These are phyloP conservation scores for Ophiostoma fasciatum DNA, from an alignment of 2,329 filamentous ascomycete genomes.

Conservation along the genomic window DNA sequence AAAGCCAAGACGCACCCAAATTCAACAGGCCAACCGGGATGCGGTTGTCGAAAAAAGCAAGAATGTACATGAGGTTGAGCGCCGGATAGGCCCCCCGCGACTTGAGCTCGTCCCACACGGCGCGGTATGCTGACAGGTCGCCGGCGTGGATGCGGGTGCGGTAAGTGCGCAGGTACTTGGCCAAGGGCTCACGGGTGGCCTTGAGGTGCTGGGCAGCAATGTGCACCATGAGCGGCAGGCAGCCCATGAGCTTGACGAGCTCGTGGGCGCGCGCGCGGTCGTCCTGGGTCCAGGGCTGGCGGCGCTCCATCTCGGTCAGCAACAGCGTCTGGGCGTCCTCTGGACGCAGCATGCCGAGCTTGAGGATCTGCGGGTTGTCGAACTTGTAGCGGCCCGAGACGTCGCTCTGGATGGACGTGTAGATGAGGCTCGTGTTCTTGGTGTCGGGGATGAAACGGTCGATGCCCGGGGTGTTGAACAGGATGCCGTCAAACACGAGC, in stretches of 20 bases:
- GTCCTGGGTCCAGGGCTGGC: conserved; percentile 34
- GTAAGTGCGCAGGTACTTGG: conserved; percentile 44
- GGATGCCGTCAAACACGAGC: conserved; percentile 51
- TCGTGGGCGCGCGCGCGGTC: conserved; percentile 44
- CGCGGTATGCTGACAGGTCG: conserved; percentile 30
- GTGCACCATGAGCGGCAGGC: conserved; percentile 53
- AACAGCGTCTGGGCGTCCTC: conserved; percentile 46
- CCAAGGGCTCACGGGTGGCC: conserved; percentile 44
- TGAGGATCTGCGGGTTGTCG: conserved; percentile 42
- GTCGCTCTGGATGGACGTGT: conserved; percentile 49
- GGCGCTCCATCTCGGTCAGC: conserved; percentile 46
- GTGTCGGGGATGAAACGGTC: conserved; percentile 49
- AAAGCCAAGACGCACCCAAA: conserved; percentile 27
- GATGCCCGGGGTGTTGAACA: conserved; percentile 42
- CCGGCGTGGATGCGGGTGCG: conserved; percentile 39
- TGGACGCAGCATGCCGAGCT: conserved; percentile 37
- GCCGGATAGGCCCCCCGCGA: conserved; percentile 34
- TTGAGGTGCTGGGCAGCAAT: conserved; percentile 48
- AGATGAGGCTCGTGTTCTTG: conserved; percentile 48
- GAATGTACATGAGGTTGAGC: conserved; percentile 47
- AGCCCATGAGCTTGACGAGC: conserved; percentile 47
- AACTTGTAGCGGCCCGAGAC: conserved; percentile 38
- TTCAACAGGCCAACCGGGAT: conserved; percentile 51
- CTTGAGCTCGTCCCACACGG: conserved; percentile 34
- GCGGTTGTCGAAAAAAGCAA: conserved; percentile 50